Evolutionary conservation across 768 basidiomycete genomes (phyloP).

Genomic region (Calocybe indica): DNA sequence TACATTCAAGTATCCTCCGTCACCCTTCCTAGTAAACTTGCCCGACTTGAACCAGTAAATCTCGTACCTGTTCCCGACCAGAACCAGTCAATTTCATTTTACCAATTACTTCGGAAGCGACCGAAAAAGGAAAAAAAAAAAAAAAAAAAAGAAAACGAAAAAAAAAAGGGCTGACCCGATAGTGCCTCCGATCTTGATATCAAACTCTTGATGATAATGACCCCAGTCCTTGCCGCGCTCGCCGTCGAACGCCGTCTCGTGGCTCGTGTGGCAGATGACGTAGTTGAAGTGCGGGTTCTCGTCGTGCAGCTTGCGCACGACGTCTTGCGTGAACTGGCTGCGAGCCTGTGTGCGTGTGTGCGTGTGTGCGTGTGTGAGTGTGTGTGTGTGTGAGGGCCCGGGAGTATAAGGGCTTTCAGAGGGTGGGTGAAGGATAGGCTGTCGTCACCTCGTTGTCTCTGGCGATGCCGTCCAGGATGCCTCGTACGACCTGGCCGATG

Average conservation of each 20-base stretch:
- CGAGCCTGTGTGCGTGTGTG: background rate
- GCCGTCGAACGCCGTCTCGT: conserved; percentile 13
- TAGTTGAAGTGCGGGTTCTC: conserved; percentile 10
- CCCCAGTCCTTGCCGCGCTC: conserved; percentile 16
- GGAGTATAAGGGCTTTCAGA: too few species aligned
- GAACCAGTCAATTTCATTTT: too few species aligned
- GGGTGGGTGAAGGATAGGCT: too few species aligned
- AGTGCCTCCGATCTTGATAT: conserved; percentile 10
- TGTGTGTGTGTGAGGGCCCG: too few species aligned
- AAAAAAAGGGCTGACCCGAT: conserved; percentile 8
- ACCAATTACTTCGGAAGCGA: too few species aligned
- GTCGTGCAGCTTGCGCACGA: background rate
- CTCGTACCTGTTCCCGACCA: background rate
- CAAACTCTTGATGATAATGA: conserved; percentile 18
- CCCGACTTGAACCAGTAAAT: conserved; percentile 3
- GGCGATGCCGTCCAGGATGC: too few species aligned
- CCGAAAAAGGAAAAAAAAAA: too few species aligned
- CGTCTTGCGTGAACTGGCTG: background rate
- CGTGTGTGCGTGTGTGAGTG: too few species aligned
- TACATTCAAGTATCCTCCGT: conserved; percentile 7
- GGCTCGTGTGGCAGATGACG: conserved; percentile 15
- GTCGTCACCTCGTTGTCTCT: too few species aligned
- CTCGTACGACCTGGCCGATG: too few species aligned
- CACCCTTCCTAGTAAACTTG: conserved; percentile 1
- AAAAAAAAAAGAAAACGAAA: background rate